Conservation (phyloP, 345 rosid species). For the Bruguiera gymnorhiza region DNA sequence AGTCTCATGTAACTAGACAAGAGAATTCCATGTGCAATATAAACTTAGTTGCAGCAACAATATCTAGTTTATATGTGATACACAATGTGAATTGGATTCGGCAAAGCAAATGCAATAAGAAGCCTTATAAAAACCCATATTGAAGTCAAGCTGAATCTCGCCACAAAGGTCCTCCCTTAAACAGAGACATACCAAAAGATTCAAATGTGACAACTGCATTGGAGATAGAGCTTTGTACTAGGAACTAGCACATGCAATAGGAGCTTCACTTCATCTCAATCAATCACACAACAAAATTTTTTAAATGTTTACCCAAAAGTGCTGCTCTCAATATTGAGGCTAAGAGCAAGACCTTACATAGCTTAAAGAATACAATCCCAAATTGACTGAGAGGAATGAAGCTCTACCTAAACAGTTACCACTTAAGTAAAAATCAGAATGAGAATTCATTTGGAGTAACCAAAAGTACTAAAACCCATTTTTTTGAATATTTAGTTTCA, state of each 20-base stretch:
- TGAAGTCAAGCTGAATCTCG: neutral
- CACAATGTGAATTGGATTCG: slow-evolving; percentile 6
- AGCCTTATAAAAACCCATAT: slow-evolving; percentile 1
- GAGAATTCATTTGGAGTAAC: neutral
- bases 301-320: neutral
- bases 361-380: neutral
- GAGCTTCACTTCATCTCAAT: neutral
- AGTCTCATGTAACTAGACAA: slow-evolving; percentile 39
- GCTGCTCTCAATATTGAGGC: neutral
- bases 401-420: neutral
- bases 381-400: neutral
- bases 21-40: slow-evolving; percentile 33
- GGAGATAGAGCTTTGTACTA: neutral
- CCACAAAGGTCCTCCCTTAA: neutral
- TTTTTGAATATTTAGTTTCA: neutral
- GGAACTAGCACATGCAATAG: neutral
- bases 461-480: neutral
- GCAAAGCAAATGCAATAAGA: slow-evolving; percentile 9
- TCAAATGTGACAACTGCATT: neutral
- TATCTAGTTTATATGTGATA: slow-evolving; percentile 12
- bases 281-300: neutral
- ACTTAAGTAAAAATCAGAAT: neutral
- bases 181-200: neutral
- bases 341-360: neutral
- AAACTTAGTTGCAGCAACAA: slow-evolving; percentile 22